Evolutionary conservation across 2,329 filamentous ascomycete species (phyloP), one percentile per base, ranked within the genome.

Genomic region (Xylariaceae sp.): DNA sequence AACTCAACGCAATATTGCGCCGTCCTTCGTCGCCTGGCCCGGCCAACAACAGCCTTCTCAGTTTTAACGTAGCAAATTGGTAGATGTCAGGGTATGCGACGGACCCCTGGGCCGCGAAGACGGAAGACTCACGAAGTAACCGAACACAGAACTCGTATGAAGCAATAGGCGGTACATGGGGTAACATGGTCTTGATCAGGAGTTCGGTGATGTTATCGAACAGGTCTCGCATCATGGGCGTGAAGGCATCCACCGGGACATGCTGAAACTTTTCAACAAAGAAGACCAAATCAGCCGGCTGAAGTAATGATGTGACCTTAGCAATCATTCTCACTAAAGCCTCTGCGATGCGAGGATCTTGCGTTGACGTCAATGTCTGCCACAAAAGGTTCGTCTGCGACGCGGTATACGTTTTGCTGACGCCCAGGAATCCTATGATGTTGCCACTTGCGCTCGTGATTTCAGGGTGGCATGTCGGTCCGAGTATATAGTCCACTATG

Each of bases 401-500:
- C 39, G 85, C 74, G 0, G 82, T 84, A 73, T 93, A 96, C 11
- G 85, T 87, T 56, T 81, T 80, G 0, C 90, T 94, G 11, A 94
- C 88, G 18, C 91, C 83, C 55, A 97, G 78, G 69, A 97, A 97
- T 0, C 90, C 90, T 52, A 97, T 80, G 56, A 97, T 89, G 64
- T 96, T 96, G 47, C 82, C 81, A 68, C 90, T 90, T 66, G 92
- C 86, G 42, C 82, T 80, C 17, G 95, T 94, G 56, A 97, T 85
- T 70, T 96, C 92, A 1, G 92, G 91, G 69, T 97, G 94, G 37
- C 93, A 97, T 58, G 92, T 92, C 11, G 93, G 86, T 1, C 93
- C 90, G 55, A 97, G 83, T 51, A 99, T 86, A 73, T 97, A 97
- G 60, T 92, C 85, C 23, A 96, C 83, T 30, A 97, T 78, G 56